Base-by-base conservation (phyloP, 1,284 basidiomycete species). In the Cutaneotrichosporon spelunceum region DNA sequence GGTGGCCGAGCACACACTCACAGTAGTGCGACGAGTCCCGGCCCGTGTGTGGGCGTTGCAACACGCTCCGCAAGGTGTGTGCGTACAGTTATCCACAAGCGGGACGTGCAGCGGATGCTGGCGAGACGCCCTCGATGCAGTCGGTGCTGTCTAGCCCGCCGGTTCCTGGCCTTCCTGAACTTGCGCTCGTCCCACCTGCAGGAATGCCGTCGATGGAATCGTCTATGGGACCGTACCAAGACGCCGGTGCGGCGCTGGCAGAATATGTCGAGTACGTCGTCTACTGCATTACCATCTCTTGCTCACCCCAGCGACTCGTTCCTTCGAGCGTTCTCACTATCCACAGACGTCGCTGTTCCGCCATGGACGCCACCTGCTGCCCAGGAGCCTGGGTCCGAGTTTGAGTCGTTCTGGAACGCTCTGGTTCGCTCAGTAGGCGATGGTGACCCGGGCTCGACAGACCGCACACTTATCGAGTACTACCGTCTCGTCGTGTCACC, bases 321-420 rank as follows among this genome's bases (percentile, higher is more conserved):
- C 52, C 24, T 53, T 10, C 33, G 52, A 9, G 52, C 52, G 7
- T 53, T 53, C 34, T 53, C 52, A 13, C 39, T 53, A 23, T 53
- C 52, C 1, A 13, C 33, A 23, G 52, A 53, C 13, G 52, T 53
- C 4, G 52, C 34, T 9, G 52, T 53, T 11, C 52, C 52, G 23
- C 52, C 52, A 36, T 53, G 52, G 52, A 53, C 52, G n/a, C 52
- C 34, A 16, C 52, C 52, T 4, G 52, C 39, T 42, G 52, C 52
- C 10, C 21, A 10, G 5, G 21, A 33, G 2, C 33, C 52, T 4
- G 34, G 34, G 6, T 23, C 52, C 1, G 52, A 53, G 14, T 53
- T 53, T 16, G 52, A 53, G 14, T 53, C 52, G 33, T 53, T 53
- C 23, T 53, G 52, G 52, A 36, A 24, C 23, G 34, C 52, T 4